phyloP scores from a whole-genome alignment of 148 eudicot genomes.

The Silene uniflora region DNA sequence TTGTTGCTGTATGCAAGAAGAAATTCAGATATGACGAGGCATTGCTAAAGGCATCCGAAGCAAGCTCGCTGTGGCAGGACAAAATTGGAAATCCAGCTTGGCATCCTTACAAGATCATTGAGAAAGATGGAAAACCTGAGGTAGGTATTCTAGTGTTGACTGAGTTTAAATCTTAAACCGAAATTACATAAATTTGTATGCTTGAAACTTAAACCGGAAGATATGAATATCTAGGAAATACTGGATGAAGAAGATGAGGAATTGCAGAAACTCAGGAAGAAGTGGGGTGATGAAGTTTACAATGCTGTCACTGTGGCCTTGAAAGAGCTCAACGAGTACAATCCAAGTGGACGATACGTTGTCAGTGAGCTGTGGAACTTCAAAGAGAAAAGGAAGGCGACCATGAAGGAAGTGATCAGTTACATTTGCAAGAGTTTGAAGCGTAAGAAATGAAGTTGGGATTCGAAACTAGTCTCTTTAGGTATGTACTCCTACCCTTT shows the following conservation, averaged over 20 bases:
- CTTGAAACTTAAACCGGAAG: conserved; percentile 1
- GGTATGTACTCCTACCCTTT: not conserved
- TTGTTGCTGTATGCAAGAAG: conserved; percentile 41
- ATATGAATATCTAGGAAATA: conserved; percentile 30
- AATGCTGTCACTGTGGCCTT: conserved; percentile 42
- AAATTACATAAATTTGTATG: not conserved
- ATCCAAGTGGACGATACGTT: conserved; percentile 66
- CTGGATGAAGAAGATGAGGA: conserved; percentile 47
- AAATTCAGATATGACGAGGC: conserved; percentile 44
- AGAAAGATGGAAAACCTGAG: conserved; percentile 38
- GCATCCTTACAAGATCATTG: conserved; percentile 61
- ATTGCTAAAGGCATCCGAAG: conserved; percentile 52
- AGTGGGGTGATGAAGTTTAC: conserved; percentile 49
- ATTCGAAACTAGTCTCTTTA: too few relatives aligned
- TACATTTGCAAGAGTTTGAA: conserved; percentile 39
- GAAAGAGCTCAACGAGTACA: conserved; percentile 54
- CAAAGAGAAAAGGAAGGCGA: conserved; percentile 57
- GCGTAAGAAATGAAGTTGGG: conserved; percentile 28
- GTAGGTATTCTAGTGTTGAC: conserved; percentile 28
- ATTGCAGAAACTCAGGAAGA: conserved; percentile 33
- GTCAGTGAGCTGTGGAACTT: conserved; percentile 58
- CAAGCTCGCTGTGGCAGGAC: conserved; percentile 75
- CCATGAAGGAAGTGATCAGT: conserved; percentile 52
- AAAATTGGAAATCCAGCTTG: conserved; percentile 53
- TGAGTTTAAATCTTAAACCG: not conserved